Base-by-base conservation (phyloP, 139 green algal species). In the Astrephomene gubernaculifera region DNA sequence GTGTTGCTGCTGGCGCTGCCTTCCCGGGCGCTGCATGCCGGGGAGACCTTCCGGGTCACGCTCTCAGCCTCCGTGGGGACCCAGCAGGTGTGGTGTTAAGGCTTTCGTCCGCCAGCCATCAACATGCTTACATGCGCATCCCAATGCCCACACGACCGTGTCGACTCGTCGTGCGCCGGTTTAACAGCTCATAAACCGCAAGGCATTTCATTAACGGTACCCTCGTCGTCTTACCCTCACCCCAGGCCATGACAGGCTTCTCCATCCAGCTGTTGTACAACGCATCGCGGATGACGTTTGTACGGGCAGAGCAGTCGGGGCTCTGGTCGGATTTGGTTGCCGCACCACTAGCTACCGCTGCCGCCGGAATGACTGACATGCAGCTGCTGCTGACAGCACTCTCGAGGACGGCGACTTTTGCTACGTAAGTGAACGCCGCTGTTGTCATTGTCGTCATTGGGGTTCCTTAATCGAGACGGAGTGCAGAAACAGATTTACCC, bases 21-120 rank as follows among this genome's bases (percentile, higher is more conserved):
- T 0, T 73, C 79, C 44, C 54, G 89, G 29, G 68, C 68, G 8
- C 36, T 92, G n/a, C 79, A 79, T 41, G 17, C 64, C 5, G 80
- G 87, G 0, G 89, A 92, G 54, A 36, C 45, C 8, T 87, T 92
- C 73, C 85, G 76, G 25, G 84, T 87, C 44, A 90, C 84, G 9
- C 22, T 92, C 0, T 75, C 83, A 8, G 89, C 89, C 35, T 72
- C 75, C 10, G 86, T 89, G 41, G 49, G 72, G 43, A 33, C 29
- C 31, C 86, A 76, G 21, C 38, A 89, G 76, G 69, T 78, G 49
- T 17, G 49, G n/a, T n/a, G n/a, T n/a, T n/a, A n/a, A n/a, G n/a
- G n/a, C n/a, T n/a, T n/a, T n/a, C n/a, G n/a, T n/a, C n/a, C n/a
- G n/a, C n/a, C n/a, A n/a, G n/a, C n/a, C n/a, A n/a, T n/a, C n/a